phyloP scores from a whole-genome alignment of 2,329 filamentous ascomycete species.

The Colletotrichum scovillei region DNA sequence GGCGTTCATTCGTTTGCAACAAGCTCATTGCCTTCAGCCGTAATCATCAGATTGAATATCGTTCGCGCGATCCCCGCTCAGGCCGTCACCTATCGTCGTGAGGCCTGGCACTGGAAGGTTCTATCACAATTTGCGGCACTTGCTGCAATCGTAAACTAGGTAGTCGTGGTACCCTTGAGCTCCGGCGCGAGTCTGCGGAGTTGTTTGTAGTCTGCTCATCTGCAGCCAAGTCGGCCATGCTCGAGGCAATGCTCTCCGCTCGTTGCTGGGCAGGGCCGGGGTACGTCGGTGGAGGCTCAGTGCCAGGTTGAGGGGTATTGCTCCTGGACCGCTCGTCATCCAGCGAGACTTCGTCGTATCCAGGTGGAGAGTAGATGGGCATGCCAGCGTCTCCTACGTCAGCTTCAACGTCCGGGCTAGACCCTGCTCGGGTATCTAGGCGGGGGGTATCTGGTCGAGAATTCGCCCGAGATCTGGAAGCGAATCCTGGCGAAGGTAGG shows the following conservation, averaged over 20 bases:
- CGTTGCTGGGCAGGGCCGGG: slow-evolving; percentile 49
- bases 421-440: slow-evolving; percentile 55
- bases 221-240: slow-evolving; percentile 36
- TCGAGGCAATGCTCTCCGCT: slow-evolving; percentile 32
- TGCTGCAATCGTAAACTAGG: slow-evolving; percentile 62
- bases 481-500: slow-evolving; percentile 51
- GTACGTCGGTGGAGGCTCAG: slow-evolving; percentile 65
- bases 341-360: slow-evolving; percentile 63
- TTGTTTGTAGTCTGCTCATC: slow-evolving; percentile 35
- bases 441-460: slow-evolving; percentile 58
- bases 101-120: slow-evolving; percentile 56
- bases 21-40: slow-evolving; percentile 22
- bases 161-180: slow-evolving; percentile 57
- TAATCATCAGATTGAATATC: slow-evolving; percentile 12
- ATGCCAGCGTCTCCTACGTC: slow-evolving; percentile 60
- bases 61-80: background rate
- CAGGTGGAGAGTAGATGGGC: slow-evolving; percentile 59
- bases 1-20: background rate
- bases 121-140: slow-evolving; percentile 69
- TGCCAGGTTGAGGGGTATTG: slow-evolving; percentile 49
- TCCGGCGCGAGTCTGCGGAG: slow-evolving; percentile 37
- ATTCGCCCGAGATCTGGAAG: slow-evolving; percentile 50
- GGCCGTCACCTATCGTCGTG: slow-evolving; percentile 27
- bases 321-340: slow-evolving; percentile 52
- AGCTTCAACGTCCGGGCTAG: slow-evolving; percentile 64